A percentile compares a stretch with the other conserved stretches of the same genome.
Conservation (phyloP, 495 filamentous ascomycete genomes). For the Durotheca rogersii region DNA sequence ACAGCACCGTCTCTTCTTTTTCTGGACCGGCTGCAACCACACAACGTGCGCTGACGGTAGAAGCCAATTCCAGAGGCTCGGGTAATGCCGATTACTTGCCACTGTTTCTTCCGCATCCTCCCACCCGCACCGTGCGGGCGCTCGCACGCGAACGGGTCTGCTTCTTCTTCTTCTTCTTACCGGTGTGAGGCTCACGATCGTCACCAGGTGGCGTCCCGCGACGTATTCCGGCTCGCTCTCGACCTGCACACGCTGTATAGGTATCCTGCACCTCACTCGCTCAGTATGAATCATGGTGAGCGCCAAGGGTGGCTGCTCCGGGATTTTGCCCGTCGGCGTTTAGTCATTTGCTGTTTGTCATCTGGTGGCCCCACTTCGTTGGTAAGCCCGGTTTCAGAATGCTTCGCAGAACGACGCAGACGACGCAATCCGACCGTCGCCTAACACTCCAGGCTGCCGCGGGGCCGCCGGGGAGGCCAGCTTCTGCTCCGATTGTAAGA, state of each 20-base stretch:
- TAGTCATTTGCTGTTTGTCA: conserved; percentile 22
- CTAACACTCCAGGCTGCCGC: conserved; percentile 4
- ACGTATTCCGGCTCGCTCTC: conserved; percentile 1
- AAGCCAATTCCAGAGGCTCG: conserved; percentile 8
- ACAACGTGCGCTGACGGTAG: conserved; percentile 13
- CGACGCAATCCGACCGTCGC: too few species aligned
- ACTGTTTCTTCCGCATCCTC: too few species aligned
- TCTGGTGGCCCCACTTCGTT: too few species aligned
- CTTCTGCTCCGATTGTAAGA: conserved; percentile 9
- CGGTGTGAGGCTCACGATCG: too few species aligned
- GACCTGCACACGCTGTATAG: too few species aligned
- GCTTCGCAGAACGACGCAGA: too few species aligned
- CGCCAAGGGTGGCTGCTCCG: background rate
- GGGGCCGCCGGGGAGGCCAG: conserved; percentile 10
- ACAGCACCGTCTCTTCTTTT: conserved; percentile 13
- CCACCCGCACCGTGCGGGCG: too few species aligned
- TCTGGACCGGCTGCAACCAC: conserved; percentile 5
- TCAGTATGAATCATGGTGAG: background rate
- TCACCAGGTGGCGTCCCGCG: too few species aligned
- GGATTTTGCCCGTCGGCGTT: conserved; percentile 12
- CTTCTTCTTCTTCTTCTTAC: too few species aligned
- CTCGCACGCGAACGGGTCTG: too few species aligned
- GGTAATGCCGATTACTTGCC: conserved; percentile 12
- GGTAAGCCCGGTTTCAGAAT: too few species aligned
- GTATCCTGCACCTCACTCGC: too few species aligned